Base-by-base conservation (phyloP, 2,329 filamentous ascomycete species). In the Diplodia seriata region DNA sequence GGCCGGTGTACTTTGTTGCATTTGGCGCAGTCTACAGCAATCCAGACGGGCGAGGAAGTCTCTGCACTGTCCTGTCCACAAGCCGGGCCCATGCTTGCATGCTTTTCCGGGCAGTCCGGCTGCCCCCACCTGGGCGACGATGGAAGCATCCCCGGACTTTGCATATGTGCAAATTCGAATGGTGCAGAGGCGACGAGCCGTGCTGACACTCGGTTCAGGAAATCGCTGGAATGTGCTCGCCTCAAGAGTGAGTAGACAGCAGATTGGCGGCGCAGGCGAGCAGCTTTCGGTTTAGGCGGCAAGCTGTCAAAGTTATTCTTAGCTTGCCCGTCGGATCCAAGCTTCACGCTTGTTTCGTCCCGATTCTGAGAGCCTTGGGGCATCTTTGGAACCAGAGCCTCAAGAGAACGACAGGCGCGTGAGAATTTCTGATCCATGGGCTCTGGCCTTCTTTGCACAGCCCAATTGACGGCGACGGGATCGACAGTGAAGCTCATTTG, bases 201-300 rank as follows among this genome's bases (percentile, higher is more conserved):
- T 49, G 49, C 55, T 20, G 65, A 67, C 14, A 62, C 59, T 4
- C 65, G 65, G 33, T 47, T 61, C 15, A 67, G 43, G 4, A 67
- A 20, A 2, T 61, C 54, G 29, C 61, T 61, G 15, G 65, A 67
- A 14, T 67, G 55, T 18, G 33, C 55, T 31, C 65, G 55, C 33
- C 49, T 50, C 31, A 61, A 20, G 14, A 67, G 54, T 6, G 64
- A 59, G n/a, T 66, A 43, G 14, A 66, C 53, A 20, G 64, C 40
- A 12, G 64, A 66, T 20, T 57, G 53, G 12, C 64, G 64, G 9
- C 64, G 53, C 23, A 57, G 40, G 15, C 40, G 64, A 38, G 64
- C 64, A 38, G 64, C 15, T 12, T 66, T 56, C 14, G 53, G 54
- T 23, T 51, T 57, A 14, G 40, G 53, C 14, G 53, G 53, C 20